phyloP scores from a whole-genome alignment of 2,329 filamentous ascomycete genomes.

The Fusarium keratoplasticum region DNA sequence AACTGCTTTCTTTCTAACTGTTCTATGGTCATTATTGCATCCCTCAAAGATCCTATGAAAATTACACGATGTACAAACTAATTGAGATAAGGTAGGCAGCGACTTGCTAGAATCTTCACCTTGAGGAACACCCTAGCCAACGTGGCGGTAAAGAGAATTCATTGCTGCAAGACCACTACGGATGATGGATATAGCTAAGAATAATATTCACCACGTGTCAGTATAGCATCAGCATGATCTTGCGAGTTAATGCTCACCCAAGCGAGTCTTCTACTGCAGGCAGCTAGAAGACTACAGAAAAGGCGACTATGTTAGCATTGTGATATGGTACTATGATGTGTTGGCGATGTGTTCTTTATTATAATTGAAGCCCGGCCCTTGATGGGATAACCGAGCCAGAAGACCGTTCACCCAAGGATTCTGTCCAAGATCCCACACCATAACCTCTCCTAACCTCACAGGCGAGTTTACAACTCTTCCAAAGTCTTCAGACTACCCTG shows the following conservation, averaged over 20 bases:
- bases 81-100: background rate
- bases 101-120: background rate
- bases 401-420: background rate
- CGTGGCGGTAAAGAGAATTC: background rate
- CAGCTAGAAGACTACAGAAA: too few relatives aligned
- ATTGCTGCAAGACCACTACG: background rate
- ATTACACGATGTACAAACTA: background rate
- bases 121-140: background rate
- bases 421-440: background rate
- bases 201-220: background rate
- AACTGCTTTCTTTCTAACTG: background rate
- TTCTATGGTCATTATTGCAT: background rate
- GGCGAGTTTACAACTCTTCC: background rate
- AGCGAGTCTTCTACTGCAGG: too few relatives aligned
- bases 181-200: background rate
- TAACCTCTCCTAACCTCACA: background rate
- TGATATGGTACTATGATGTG: too few relatives aligned
- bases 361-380: too few relatives aligned
- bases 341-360: too few relatives aligned
- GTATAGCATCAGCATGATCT: background rate
- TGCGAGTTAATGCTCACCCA: background rate
- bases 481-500: background rate
- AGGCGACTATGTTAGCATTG: too few relatives aligned
- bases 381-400: too few relatives aligned
- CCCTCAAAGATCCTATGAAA: too few relatives aligned